These are phyloP conservation scores for Pythium insidiosum DNA, from an alignment of 352 stramenopile species.

Conservation along the genomic window DNA sequence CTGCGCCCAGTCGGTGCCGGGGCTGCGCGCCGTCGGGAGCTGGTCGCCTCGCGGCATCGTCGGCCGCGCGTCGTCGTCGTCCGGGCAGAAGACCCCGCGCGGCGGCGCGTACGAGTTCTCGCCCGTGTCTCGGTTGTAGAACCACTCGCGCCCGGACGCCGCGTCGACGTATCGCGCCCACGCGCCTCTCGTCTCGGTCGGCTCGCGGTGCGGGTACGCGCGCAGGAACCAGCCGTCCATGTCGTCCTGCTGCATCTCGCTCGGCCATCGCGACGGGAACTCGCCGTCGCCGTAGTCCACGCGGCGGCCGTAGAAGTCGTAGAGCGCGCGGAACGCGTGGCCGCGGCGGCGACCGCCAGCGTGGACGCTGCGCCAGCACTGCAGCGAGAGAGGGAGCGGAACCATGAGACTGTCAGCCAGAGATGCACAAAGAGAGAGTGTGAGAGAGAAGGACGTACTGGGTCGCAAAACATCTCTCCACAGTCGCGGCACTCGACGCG, in stretches of 20 bases:
- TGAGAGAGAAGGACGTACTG: slow-evolving; percentile 18
- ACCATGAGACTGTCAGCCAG: neutral
- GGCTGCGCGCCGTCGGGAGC: slow-evolving; percentile 8
- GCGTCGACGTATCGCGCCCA: slow-evolving; percentile 68
- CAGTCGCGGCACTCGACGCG: slow-evolving; percentile 87
- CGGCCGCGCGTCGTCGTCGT: no score
- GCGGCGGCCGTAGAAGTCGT: slow-evolving; percentile 87
- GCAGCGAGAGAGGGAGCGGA: neutral
- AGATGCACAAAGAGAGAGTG: neutral
- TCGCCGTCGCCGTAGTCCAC: slow-evolving; percentile 90
- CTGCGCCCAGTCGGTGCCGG: slow-evolving; percentile 30
- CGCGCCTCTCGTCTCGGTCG: slow-evolving; percentile 24
- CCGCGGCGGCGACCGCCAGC: slow-evolving; percentile 61
- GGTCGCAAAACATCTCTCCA: slow-evolving; percentile 83
- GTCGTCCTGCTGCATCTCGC: slow-evolving; percentile 87
- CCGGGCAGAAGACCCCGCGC: slow-evolving; percentile 14
- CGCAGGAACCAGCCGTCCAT: slow-evolving; percentile 71
- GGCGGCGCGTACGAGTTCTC: slow-evolving; percentile 15
- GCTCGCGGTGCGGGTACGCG: slow-evolving; percentile 31
- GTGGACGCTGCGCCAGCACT: slow-evolving; percentile 87
- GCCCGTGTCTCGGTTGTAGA: slow-evolving; percentile 49
- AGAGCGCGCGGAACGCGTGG: slow-evolving; percentile 85
- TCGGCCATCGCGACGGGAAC: slow-evolving; percentile 86
- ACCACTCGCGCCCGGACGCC: slow-evolving; percentile 39
- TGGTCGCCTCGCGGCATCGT: no score